Evolutionary conservation across 805 yeast genomes (phyloP).

Genomic region (Spathaspora hagerdaliae): DNA sequence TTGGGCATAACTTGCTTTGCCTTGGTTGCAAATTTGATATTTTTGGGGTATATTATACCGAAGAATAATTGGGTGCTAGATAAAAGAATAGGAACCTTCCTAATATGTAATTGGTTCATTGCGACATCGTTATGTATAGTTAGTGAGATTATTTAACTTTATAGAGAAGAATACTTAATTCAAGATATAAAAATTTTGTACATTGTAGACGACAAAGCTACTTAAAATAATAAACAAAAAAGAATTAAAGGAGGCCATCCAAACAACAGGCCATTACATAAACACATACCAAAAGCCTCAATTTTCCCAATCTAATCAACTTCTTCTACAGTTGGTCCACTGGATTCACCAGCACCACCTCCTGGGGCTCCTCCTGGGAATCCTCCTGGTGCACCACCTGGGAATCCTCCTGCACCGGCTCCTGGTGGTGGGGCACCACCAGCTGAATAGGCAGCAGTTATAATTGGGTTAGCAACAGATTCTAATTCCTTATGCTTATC

Average conservation of each 20-base stretch:
- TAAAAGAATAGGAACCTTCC: conserved; percentile 25
- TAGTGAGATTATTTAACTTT: conserved; percentile 12
- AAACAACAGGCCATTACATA: neutral
- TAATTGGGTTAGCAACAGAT: conserved; percentile 36
- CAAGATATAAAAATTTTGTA: neutral
- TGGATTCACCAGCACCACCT: conserved; percentile 23
- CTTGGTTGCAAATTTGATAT: conserved; percentile 17
- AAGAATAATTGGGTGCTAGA: conserved; percentile 30
- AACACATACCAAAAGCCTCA: neutral
- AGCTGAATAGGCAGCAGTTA: conserved; percentile 31
- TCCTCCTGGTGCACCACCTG: conserved; percentile 25
- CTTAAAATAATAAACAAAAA: neutral
- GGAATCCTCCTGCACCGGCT: conserved; percentile 19
- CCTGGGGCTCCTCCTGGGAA: conserved; percentile 32
- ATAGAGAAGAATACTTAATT: neutral
- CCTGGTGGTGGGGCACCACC: conserved; percentile 12
- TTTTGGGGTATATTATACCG: conserved; percentile 17
- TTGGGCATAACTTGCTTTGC: conserved; percentile 17
- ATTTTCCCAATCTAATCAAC: conserved; percentile 23
- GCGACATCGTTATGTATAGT: conserved; percentile 22
- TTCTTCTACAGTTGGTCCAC: conserved; percentile 42
- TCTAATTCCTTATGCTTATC: conserved; percentile 41
- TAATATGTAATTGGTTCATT: conserved; percentile 28
- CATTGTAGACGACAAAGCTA: neutral
- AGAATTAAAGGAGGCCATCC: neutral